Base-by-base conservation (phyloP, 805 yeast species). In the Torulaspora indica region DNA sequence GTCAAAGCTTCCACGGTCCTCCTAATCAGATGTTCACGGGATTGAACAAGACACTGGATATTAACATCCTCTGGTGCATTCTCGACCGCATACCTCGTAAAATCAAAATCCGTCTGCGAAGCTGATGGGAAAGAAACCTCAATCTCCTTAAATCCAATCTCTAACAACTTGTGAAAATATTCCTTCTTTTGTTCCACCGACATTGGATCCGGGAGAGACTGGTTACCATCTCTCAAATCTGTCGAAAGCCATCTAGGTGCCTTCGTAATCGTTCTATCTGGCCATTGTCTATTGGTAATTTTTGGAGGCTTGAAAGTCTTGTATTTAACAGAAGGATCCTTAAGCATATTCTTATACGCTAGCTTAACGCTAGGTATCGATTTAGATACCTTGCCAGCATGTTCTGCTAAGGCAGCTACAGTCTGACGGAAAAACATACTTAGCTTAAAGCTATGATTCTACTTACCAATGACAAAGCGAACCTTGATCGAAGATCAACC, bases 191-290 rank as follows among this genome's bases (percentile, higher is more conserved):
- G 85, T 40, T 73, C 79, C 12, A 83, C 77, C 8, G 83, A 73
- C 91, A 83, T 83, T 23, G 91, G 91, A 67, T 83, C 91, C 22
- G 91, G 91, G 46, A 83, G 71, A 14, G 89, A 78, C 63, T 83
- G 91, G 67, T 83, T 83, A 51, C 91, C 91, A 59, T 83, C 91
- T 70, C 91, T 76, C 51, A 83, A 71, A 64, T 83, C 91, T 1
- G 91, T 83, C 7, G 87, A 78, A 43, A 83, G 71, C 91, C 91
- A 83, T 60, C 89, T 73, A 49, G 91, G 91, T 4, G 89, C 83
- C 61, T 79, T 80, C 38, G 76, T 74, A 55, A 83, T 79, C 36
- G 73, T 64, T 37, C 78, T 79, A 54, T 74, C 67, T 15, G 91
- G 91, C 91, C 91, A 83, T 35, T 76, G 73, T 64, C 91, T 73